phyloP scores from a whole-genome alignment of 2,329 filamentous ascomycete species.

The Aureobasidium zeae region DNA sequence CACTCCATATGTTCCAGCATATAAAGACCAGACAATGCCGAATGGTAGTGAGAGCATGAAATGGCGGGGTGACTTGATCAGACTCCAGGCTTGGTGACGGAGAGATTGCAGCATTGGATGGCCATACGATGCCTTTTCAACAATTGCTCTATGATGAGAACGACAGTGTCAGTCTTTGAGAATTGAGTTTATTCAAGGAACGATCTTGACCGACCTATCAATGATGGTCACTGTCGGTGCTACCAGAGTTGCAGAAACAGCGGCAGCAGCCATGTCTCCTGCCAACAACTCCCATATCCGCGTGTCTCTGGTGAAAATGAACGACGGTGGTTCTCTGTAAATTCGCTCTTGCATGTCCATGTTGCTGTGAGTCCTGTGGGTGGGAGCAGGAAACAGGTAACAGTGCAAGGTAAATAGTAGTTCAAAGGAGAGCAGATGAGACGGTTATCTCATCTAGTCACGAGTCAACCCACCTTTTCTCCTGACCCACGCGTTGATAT shows the following conservation, averaged over 20 bases:
- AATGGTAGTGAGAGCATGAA: constrained; percentile 26
- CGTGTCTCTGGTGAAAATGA: constrained; percentile 9
- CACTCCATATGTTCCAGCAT: constrained; percentile 25
- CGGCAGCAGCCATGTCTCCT: constrained; percentile 24
- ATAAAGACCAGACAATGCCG: constrained; percentile 26
- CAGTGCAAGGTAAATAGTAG: not conserved
- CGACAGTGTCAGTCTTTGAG: not conserved
- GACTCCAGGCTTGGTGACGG: constrained; percentile 21
- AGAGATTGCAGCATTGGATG: constrained; percentile 19
- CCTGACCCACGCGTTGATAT: constrained; percentile 4
- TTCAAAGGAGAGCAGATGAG: not conserved
- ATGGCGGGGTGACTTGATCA: constrained; percentile 21
- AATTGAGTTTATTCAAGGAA: not conserved
- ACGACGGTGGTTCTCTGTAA: constrained; percentile 9
- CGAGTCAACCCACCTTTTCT: constrained; percentile 12
- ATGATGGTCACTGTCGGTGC: constrained; percentile 24
- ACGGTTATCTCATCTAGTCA: not conserved
- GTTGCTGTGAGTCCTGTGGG: not conserved
- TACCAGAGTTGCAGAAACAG: constrained; percentile 23
- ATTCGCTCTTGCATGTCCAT: constrained; percentile 9
- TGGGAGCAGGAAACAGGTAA: too few species aligned
- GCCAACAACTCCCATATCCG: constrained; percentile 18
- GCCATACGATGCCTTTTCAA: constrained; percentile 23
- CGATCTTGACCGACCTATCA: constrained; percentile 22
- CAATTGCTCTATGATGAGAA: constrained; percentile 19